These are phyloP conservation scores for Macrophomina tecta DNA, from an alignment of 2,329 filamentous ascomycete genomes.

Conservation along the genomic window DNA sequence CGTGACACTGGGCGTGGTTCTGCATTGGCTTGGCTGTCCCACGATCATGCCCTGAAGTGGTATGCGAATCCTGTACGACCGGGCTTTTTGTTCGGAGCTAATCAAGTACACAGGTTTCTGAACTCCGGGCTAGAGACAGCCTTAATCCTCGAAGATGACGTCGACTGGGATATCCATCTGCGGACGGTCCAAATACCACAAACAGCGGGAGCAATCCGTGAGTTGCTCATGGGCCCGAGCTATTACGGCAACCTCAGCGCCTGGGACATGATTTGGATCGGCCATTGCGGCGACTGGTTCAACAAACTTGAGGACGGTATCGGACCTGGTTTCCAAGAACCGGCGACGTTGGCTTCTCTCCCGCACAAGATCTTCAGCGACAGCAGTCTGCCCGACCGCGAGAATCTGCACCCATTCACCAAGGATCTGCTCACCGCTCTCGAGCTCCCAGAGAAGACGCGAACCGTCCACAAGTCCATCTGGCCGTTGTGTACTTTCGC, in stretches of 20 bases:
- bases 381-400: constrained; percentile 42
- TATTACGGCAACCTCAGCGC: constrained; percentile 48
- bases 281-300: constrained; percentile 53
- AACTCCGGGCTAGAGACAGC: constrained; percentile 49
- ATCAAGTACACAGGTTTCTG: constrained; percentile 43
- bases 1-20: constrained; percentile 45
- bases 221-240: constrained; percentile 35
- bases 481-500: constrained; percentile 53
- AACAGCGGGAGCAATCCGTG: constrained; percentile 47
- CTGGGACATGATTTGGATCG: constrained; percentile 54
- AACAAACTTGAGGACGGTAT: constrained; percentile 35
- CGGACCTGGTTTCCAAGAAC: constrained; percentile 30
- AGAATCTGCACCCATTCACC: constrained; percentile 49
- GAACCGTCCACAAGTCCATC: constrained; percentile 48
- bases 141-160: constrained; percentile 54
- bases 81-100: too few species aligned
- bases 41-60: constrained; percentile 49
- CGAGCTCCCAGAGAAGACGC: constrained; percentile 44
- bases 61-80: constrained; percentile 39
- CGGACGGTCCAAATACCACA: constrained; percentile 50
- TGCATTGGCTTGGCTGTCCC: constrained; percentile 52
- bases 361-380: constrained; percentile 46
- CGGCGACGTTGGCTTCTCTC: constrained; percentile 39
- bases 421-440: constrained; percentile 44
- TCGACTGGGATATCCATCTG: constrained; percentile 53